These are phyloP conservation scores for Lichtheimia corymbifera DNA, from an alignment of 371 early-diverging fungal genomes.

Conservation along the genomic window DNA sequence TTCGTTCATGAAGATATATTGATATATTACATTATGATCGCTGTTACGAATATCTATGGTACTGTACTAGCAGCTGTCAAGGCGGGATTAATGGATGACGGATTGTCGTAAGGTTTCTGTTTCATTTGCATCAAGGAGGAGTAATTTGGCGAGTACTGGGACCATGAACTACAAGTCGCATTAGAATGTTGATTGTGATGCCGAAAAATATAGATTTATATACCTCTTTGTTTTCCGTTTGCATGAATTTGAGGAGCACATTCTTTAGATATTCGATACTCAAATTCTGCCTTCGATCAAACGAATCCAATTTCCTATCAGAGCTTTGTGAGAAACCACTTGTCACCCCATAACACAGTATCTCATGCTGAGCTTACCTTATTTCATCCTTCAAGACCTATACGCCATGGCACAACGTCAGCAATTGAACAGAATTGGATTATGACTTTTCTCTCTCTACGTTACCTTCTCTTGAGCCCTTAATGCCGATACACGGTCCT, in stretches of 20 bases:
- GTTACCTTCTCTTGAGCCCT: slow-evolving; percentile 60
- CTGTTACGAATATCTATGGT: no score
- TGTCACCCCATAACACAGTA: neutral
- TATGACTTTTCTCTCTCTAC: no score
- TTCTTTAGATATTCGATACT: slow-evolving; percentile 68
- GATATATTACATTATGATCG: no score
- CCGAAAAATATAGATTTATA: neutral
- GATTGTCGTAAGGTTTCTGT: slow-evolving; percentile 25
- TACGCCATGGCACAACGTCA: neutral
- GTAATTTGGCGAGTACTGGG: slow-evolving; percentile 44
- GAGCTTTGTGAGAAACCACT: neutral
- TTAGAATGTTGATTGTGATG: no score
- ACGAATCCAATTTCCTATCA: slow-evolving; percentile 56
- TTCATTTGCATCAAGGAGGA: slow-evolving; percentile 45
- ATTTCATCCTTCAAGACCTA: slow-evolving; percentile 48
- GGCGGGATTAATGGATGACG: neutral
- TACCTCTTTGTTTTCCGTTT: slow-evolving; percentile 58
- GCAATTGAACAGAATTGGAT: no score
- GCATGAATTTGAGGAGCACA: slow-evolving; percentile 61
- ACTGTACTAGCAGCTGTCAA: no score
- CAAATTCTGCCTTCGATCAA: slow-evolving; percentile 64
- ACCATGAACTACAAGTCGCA: slow-evolving; percentile 34
- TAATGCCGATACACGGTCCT: slow-evolving; percentile 52
- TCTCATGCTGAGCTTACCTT: slow-evolving; percentile 21
- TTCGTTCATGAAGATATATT: no score